Conservation (phyloP, 2,329 filamentous ascomycete genomes). For the Clarireedia paspali region DNA sequence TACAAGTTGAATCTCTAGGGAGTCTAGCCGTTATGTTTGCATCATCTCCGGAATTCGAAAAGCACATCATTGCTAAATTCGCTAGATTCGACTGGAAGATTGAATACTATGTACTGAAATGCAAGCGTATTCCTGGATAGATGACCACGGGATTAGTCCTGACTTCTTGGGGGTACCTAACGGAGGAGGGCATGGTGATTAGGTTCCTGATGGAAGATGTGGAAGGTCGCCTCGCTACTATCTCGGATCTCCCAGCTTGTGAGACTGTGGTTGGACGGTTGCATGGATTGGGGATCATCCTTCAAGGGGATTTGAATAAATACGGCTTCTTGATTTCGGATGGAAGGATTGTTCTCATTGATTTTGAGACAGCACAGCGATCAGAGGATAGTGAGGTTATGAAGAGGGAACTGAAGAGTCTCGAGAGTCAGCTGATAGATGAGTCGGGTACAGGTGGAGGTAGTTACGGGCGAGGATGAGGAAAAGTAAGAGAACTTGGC, state of each 20-base stretch:
- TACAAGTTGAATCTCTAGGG: too few relatives aligned
- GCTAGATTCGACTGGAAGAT: conserved; percentile 12
- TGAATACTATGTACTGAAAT: conserved; percentile 11
- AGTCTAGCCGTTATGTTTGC: background rate
- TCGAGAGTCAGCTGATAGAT: background rate
- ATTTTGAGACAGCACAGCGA: conserved; percentile 28
- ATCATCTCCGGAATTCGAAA: conserved; percentile 11
- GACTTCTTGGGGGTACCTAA: conserved; percentile 28
- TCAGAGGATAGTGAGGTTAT: conserved; percentile 6
- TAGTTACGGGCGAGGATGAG: background rate
- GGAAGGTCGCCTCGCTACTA: conserved; percentile 20
- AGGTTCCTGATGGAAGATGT: conserved; percentile 30
- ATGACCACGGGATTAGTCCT: conserved; percentile 15
- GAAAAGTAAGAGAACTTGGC: background rate
- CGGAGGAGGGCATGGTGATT: conserved; percentile 27
- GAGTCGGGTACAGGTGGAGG: background rate
- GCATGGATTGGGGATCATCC: conserved; percentile 31
- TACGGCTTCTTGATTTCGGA: conserved; percentile 31
- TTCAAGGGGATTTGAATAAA: conserved; percentile 33
- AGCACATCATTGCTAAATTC: conserved; percentile 16
- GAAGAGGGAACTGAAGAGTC: background rate
- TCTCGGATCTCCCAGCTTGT: conserved; percentile 27
- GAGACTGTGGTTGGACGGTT: conserved; percentile 25
- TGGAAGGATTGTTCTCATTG: conserved; percentile 27
- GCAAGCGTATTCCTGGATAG: conserved; percentile 18